Evolutionary conservation across 202 grass and related monocot species (phyloP).

Genomic region (Miscanthus sacchariflorus): DNA sequence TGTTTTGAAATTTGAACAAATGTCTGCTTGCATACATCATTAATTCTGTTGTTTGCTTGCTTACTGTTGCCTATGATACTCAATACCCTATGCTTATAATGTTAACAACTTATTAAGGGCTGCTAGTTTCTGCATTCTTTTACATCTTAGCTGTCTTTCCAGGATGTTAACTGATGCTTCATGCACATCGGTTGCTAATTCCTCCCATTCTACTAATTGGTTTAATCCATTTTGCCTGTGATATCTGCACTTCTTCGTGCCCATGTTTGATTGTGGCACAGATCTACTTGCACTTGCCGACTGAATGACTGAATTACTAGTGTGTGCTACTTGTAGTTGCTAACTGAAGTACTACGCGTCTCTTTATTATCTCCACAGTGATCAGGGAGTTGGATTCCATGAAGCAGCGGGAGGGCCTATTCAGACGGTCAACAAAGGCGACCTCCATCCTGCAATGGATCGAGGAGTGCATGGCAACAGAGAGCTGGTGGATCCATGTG

Average conservation of each 20-base stretch:
- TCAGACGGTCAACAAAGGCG: constrained; percentile 68
- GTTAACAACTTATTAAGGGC: background rate
- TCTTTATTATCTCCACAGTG: constrained; percentile 51
- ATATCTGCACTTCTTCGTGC: background rate
- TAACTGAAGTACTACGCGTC: constrained; percentile 27
- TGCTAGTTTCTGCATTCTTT: background rate
- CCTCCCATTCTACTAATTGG: background rate
- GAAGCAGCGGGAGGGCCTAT: constrained; percentile 77
- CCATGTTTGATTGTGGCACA: background rate
- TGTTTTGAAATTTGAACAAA: background rate
- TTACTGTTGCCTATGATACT: background rate
- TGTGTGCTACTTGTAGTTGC: background rate
- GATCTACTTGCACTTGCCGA: background rate
- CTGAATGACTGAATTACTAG: constrained; percentile 11
- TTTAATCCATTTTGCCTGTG: background rate
- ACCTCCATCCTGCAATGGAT: constrained; percentile 85
- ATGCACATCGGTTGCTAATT: too few relatives aligned
- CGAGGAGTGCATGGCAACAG: constrained; percentile 75
- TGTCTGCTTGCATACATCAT: background rate
- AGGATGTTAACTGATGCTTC: background rate
- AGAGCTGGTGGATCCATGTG: constrained; percentile 91
- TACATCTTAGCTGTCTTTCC: background rate
- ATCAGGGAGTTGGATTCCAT: constrained; percentile 89
- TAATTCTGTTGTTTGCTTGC: background rate
- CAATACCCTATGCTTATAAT: background rate